Evolutionary conservation across 495 filamentous ascomycete genomes (phyloP), one percentile per base, ranked within the genome.

Genomic region (Aspergillus ostianus): DNA sequence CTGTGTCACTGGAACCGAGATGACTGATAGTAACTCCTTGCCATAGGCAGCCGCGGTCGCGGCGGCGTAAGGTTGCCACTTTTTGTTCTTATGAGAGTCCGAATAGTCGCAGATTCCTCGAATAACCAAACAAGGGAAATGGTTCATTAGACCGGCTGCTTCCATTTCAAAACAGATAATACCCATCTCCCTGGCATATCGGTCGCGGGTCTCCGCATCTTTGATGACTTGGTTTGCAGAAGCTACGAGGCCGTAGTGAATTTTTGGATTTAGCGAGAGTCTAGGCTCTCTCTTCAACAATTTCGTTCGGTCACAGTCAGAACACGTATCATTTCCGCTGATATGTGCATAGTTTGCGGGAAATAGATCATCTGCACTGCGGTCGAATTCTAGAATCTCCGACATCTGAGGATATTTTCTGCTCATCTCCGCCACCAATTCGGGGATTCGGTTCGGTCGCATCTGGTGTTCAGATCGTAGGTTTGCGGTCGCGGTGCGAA

Each of bases 151-250:
- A 41, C 36, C 36, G 1, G 36, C 36, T 13, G 70, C 74, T 57
- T 77, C 72, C 70, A 74, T 77, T 52, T 77, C 76, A 49, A 76
- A 70, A 52, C 69, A 73, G 3, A 74, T 23, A 21, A 72, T 58
- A 9, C 52, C 52, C 4, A 44, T 21, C 2, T 47, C 27, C 13
- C 10, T 17, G 0, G 27, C 41, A n/a, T 76, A 23, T 41, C 45
- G 26, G 51, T 65, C 59, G 19, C 63, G 32, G 0, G 44, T 57
- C 26, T 23, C 7, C 18, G 46, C 63, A 44, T 53, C 30, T 23
- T 56, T 57, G 30, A 65, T 65, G 10, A 65, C 60, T 55, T 53
- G 53, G 26, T 63, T 63, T 45, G 55, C 59, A 8, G 60, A 65
- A 0, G 63, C 59, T 7, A 65, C 52, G 9, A 52, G 29, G 6